Evolutionary conservation across 352 stramenopile genomes (phyloP).

Genomic region (Phytophthora constricta): DNA sequence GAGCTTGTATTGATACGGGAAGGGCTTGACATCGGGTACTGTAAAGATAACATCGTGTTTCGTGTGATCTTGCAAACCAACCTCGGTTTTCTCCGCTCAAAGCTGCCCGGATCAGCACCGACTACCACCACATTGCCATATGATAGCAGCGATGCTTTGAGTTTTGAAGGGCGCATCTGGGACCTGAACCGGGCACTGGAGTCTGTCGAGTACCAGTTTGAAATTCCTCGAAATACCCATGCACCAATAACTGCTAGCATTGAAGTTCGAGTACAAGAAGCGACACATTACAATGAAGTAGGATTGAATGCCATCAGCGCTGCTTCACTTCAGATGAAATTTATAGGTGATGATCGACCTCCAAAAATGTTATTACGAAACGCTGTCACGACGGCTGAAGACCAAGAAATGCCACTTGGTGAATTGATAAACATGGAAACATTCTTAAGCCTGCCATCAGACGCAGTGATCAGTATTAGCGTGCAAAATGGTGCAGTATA

Average conservation of each 20-base stretch:
- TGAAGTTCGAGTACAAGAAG: constrained; percentile 9
- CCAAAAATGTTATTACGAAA: constrained; percentile 13
- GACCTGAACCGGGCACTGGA: constrained; percentile 22
- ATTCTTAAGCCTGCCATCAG: constrained; percentile 1
- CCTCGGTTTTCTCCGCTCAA: constrained; percentile 10
- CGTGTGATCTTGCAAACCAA: constrained; percentile 13
- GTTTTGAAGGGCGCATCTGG: constrained; percentile 24
- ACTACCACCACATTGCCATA: background rate
- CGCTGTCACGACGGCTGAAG: constrained; percentile 17
- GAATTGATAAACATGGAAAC: constrained; percentile 17
- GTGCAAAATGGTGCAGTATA: constrained; percentile 24
- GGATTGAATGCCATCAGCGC: background rate
- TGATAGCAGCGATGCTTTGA: background rate
- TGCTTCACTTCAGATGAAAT: constrained; percentile 19
- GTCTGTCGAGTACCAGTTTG: constrained; percentile 27
- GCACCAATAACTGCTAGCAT: constrained; percentile 14
- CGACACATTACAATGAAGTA: background rate
- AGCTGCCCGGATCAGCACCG: background rate
- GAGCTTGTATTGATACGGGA: constrained; percentile 21
- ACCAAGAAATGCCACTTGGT: constrained; percentile 25
- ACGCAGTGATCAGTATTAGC: constrained; percentile 10
- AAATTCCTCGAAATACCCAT: constrained; percentile 7
- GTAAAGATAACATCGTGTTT: constrained; percentile 27
- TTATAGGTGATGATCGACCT: constrained; percentile 12
- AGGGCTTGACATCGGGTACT: constrained; percentile 38